A percentile compares a stretch with the other conserved stretches of the same genome.
These are phyloP conservation scores for Lasiosphaeris hirsuta DNA, from an alignment of 495 filamentous ascomycete species.

Conservation along the genomic window DNA sequence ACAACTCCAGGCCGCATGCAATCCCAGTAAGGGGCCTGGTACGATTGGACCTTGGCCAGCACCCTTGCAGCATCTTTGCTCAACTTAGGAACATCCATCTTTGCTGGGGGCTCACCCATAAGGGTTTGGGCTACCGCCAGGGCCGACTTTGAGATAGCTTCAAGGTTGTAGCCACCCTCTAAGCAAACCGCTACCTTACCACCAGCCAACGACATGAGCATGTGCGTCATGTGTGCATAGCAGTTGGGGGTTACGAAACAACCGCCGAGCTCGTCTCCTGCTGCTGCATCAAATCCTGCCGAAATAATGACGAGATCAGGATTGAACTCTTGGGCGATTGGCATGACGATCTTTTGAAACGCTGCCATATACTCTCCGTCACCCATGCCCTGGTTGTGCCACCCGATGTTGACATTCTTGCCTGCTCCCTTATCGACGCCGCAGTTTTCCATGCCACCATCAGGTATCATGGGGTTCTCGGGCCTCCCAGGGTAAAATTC, in stretches of 20 bases:
- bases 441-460: slow-evolving; percentile 72
- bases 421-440: slow-evolving; percentile 73
- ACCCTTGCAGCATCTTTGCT: slow-evolving; percentile 47
- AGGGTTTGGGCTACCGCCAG: slow-evolving; percentile 86
- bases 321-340: slow-evolving; percentile 86
- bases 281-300: slow-evolving; percentile 94
- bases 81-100: slow-evolving; percentile 50
- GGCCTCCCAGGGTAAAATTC: slow-evolving; percentile 79
- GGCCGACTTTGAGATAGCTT: slow-evolving; percentile 87
- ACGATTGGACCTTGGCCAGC: slow-evolving; percentile 48
- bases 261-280: slow-evolving; percentile 84
- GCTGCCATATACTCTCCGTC: slow-evolving; percentile 96
- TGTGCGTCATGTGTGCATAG: slow-evolving; percentile 98
- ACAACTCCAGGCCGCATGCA: slow-evolving; percentile 55
- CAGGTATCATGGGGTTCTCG: slow-evolving; percentile 53
- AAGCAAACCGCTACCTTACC: slow-evolving; percentile 90
- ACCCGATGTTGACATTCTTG: slow-evolving; percentile 93
- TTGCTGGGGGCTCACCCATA: slow-evolving; percentile 89
- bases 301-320: slow-evolving; percentile 95
- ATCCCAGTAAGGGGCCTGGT: slow-evolving; percentile 58
- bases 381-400: slow-evolving; percentile 88
- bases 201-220: slow-evolving; percentile 93
- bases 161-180: slow-evolving; percentile 93
- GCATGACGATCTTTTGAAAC: slow-evolving; percentile 97
- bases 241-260: slow-evolving; percentile 88